These are phyloP conservation scores for Boletellus sp. DNA, from an alignment of 768 basidiomycete species.

Conservation along the genomic window DNA sequence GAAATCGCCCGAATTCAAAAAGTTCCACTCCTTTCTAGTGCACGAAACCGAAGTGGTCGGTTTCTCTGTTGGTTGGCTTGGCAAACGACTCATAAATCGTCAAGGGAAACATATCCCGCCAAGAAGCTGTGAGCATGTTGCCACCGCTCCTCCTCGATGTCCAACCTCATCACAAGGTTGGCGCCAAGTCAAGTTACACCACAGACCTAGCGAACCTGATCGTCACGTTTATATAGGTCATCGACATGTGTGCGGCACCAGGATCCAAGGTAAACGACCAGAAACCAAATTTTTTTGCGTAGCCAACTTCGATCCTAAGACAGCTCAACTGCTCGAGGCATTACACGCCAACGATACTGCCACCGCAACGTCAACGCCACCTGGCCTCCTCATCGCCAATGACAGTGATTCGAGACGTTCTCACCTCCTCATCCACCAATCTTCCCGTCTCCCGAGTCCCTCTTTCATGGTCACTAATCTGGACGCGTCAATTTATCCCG, in stretches of 20 bases:
- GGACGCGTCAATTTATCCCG: slow-evolving; percentile 85
- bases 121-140: slow-evolving; percentile 99
- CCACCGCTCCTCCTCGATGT: slow-evolving; percentile 94
- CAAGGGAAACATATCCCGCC: slow-evolving; percentile 92
- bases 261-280: slow-evolving; percentile 74
- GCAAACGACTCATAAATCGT: neutral
- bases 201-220: neutral
- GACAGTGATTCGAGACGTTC: slow-evolving; percentile 93
- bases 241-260: slow-evolving; percentile 98
- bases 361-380: slow-evolving; percentile 63
- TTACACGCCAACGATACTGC: slow-evolving; percentile 75
- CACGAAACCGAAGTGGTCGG: slow-evolving; percentile 96
- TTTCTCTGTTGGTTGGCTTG: slow-evolving; percentile 11
- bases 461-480: slow-evolving; percentile 94
- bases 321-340: slow-evolving; percentile 94
- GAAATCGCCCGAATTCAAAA: slow-evolving; percentile 85
- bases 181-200: slow-evolving; percentile 16
- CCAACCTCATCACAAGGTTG: slow-evolving; percentile 81
- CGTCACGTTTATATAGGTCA: slow-evolving; percentile 44
- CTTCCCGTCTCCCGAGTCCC: slow-evolving; percentile 88
- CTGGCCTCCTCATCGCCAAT: slow-evolving; percentile 90
- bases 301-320: slow-evolving; percentile 42
- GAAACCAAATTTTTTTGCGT: neutral
- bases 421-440: slow-evolving; percentile 95
- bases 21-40: slow-evolving; percentile 93